phyloP scores from a whole-genome alignment of 306 rosid genomes.

The Spatholobus suberectus region DNA sequence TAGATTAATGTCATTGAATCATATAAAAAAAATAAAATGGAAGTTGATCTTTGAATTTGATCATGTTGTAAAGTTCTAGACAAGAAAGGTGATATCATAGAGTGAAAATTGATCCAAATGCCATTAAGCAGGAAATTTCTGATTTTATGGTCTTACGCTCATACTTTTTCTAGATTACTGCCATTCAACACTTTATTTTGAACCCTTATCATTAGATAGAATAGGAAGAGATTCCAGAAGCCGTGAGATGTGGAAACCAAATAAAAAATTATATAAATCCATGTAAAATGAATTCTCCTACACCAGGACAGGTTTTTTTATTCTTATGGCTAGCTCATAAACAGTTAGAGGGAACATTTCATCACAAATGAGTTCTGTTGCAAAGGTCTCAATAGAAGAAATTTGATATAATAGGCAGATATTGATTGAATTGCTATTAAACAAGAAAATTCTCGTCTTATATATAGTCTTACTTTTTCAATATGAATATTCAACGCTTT shows the following conservation, averaged over 20 bases:
- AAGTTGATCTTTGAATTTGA: background rate
- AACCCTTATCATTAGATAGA: background rate
- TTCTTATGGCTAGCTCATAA: background rate
- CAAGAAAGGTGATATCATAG: background rate
- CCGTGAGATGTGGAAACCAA: background rate
- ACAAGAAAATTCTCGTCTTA: slow-evolving; percentile 16
- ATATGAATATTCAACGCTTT: background rate
- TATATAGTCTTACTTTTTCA: slow-evolving; percentile 3
- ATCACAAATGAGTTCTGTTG: background rate
- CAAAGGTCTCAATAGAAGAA: background rate
- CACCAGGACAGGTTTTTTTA: background rate
- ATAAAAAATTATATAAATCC: background rate
- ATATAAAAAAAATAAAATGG: background rate
- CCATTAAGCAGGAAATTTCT: background rate
- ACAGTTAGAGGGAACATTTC: background rate
- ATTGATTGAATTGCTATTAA: background rate
- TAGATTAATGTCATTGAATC: background rate
- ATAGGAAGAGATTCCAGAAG: slow-evolving; percentile 1
- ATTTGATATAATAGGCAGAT: background rate
- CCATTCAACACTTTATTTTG: background rate
- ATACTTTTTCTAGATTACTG: background rate
- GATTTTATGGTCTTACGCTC: background rate
- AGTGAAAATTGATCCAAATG: background rate
- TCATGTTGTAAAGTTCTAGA: background rate
- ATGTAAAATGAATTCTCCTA: background rate